These are phyloP conservation scores for Rosa rugosa DNA, from an alignment of 306 rosid genomes.

Conservation along the genomic window DNA sequence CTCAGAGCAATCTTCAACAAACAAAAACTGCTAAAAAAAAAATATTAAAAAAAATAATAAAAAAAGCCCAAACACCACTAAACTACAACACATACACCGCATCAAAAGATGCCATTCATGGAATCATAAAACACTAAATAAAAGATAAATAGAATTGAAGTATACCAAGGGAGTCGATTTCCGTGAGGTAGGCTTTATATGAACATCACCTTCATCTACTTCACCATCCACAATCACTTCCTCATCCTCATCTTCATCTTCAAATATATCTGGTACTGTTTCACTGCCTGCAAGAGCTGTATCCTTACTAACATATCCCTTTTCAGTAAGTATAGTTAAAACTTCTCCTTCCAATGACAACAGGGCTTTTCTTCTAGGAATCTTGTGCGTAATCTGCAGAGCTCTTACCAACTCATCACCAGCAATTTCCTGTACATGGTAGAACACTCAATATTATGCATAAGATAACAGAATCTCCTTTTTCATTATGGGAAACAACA, in stretches of 20 bases:
- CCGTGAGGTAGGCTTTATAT: conserved; percentile 76
- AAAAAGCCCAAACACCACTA: background rate
- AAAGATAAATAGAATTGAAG: conserved; percentile 20
- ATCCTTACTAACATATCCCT: conserved; percentile 68
- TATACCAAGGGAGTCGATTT: conserved; percentile 64
- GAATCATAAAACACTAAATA: background rate
- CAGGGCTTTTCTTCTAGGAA: conserved; percentile 92
- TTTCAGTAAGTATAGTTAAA: conserved; percentile 74
- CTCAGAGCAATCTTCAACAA: background rate
- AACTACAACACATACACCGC: background rate
- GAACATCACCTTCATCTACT: conserved; percentile 98
- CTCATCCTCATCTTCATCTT: conserved; percentile 93
- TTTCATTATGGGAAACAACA: background rate
- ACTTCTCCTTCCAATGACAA: conserved; percentile 76
- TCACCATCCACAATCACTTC: conserved; percentile 96
- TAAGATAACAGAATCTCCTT: conserved; percentile 9
- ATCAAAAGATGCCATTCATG: background rate
- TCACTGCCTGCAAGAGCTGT: conserved; percentile 44
- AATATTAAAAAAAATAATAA: no score
- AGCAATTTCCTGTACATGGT: conserved; percentile 71
- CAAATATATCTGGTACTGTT: conserved; percentile 60
- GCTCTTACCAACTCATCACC: conserved; percentile 66
- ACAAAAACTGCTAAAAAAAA: background rate
- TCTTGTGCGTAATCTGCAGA: conserved; percentile 79
- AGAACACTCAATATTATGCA: conserved; percentile 21